A percentile compares a stretch with the other conserved stretches of the same genome.
These are phyloP conservation scores for Colletotrichum falcatum DNA, from an alignment of 2,329 filamentous ascomycete genomes.

Conservation along the genomic window DNA sequence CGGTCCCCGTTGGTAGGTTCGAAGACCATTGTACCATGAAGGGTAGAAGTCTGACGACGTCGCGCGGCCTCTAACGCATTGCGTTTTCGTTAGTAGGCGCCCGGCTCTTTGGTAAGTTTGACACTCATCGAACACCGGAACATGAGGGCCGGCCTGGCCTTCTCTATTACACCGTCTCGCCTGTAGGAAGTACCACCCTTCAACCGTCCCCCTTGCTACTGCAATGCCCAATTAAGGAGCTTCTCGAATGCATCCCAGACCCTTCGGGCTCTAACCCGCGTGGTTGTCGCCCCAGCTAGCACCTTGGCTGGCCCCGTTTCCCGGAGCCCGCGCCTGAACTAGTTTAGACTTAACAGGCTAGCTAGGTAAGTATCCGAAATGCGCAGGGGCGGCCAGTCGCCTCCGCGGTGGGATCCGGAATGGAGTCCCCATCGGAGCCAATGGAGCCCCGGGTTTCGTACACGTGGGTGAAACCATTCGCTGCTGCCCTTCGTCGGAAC, in stretches of 20 bases:
- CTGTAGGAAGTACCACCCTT: no score
- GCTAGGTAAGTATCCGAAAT: conserved; percentile 19
- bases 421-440: conserved; percentile 21
- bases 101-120: neutral
- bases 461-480: conserved; percentile 36
- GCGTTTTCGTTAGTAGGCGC: neutral
- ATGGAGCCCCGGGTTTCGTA: conserved; percentile 29
- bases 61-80: neutral
- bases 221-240: neutral
- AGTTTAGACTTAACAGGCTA: conserved; percentile 21
- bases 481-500: conserved; percentile 4
- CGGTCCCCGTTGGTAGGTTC: conserved; percentile 24
- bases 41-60: conserved; percentile 3
- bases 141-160: neutral
- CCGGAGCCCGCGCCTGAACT: conserved; percentile 3
- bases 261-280: no score
- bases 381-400: conserved; percentile 1
- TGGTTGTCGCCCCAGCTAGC: neutral
- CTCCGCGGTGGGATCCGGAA: conserved; percentile 23
- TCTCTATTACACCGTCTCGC: neutral
- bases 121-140: neutral
- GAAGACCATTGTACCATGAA: neutral
- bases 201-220: neutral
- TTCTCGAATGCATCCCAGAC: neutral
- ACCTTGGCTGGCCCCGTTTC: neutral